These are phyloP conservation scores for Trichomonas tenax DNA, from an alignment of 208 protist species.

Conservation along the genomic window DNA sequence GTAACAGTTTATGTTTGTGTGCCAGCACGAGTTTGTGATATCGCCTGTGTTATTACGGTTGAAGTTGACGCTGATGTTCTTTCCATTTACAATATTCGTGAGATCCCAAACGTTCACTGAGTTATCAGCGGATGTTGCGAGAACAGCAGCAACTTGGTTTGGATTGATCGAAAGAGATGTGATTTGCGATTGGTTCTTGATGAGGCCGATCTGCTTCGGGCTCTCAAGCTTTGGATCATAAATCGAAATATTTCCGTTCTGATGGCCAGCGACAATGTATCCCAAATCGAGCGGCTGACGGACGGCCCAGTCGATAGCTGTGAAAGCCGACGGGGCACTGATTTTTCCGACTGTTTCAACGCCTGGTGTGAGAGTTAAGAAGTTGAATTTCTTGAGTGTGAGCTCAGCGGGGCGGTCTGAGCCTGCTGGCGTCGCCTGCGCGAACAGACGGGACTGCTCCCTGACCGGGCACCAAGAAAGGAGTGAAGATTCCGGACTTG, in stretches of 20 bases:
- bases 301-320: neutral
- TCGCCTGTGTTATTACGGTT: neutral
- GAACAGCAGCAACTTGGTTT: neutral
- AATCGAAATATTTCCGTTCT: neutral
- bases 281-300: neutral
- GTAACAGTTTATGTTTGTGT: neutral
- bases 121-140: neutral
- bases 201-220: neutral
- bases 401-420: neutral
- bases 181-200: neutral
- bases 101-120: neutral
- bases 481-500: neutral
- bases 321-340: neutral
- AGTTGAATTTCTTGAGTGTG: neutral
- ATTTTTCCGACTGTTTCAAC: neutral
- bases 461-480: neutral
- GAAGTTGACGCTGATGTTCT: neutral
- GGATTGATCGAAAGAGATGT: neutral
- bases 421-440: neutral
- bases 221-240: neutral
- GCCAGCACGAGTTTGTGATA: neutral
- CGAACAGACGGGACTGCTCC: neutral
- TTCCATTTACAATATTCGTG: neutral
- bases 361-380: neutral
- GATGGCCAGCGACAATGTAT: neutral